Base-by-base conservation (phyloP, 2,329 filamentous ascomycete genomes). In the Pestalotiopsis sp. region DNA sequence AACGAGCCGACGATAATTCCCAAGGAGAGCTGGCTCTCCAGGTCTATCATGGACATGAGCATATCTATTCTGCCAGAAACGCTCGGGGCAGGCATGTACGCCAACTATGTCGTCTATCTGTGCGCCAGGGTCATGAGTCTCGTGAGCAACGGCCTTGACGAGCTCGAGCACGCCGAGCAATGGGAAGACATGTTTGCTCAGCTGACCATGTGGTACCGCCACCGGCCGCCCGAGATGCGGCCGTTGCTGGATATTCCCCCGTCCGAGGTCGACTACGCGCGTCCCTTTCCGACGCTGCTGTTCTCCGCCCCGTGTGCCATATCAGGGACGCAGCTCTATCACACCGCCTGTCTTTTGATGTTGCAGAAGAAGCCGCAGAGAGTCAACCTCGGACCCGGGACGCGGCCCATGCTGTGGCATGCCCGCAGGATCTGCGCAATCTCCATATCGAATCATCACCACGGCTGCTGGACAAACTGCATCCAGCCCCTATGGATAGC, bases 41-140 rank as follows among this genome's bases (percentile, higher is more conserved):
- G 75, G 17, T 68, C 72, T 4, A 74, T 71, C 6, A 70, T 80
- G 6, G 78, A 78, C 14, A 73, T 76, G 0, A 78, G 79, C 45
- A 76, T 77, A 0, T 71, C 73, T 1, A 69, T 83, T 9, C 84
- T 85, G 68, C 76, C 76, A 7, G 74, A 73, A 38, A 71, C 73
- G 3, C 73, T 68, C 1, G 78, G 78, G 6, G 83, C 85, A 41
- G 82, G 84, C 65, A 82, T 81, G n/a, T 85, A 84, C 75, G 84
- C 85, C 20, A 86, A 86, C 67, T 84, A 83, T 69, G 79, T 83
- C 1, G 84, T 87, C 6, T 86, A 84, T 52, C 75, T 87, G 3
- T 80, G 81, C 31, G 84, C 83, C 1, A 81, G 82, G 27, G 82
- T 83, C 0, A 75, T 84, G 3, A 79, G 81, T 40, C 76, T 85